These are phyloP conservation scores for Rhododendron griersonianum DNA, from an alignment of 148 eudicot genomes.

Conservation along the genomic window DNA sequence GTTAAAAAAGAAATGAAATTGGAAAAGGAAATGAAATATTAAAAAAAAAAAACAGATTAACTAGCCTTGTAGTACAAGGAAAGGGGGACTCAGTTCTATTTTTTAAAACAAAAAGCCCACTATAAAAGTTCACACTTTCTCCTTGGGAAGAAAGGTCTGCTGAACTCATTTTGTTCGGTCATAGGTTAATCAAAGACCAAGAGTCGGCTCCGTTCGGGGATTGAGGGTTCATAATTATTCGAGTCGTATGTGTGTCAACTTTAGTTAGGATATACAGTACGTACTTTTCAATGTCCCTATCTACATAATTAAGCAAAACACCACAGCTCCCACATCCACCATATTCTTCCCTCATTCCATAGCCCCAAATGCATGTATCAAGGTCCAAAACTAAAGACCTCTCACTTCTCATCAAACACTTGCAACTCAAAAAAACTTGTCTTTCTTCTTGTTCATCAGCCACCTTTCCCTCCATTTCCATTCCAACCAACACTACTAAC, in stretches of 20 bases:
- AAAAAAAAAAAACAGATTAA: too few relatives aligned
- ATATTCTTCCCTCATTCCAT: not conserved
- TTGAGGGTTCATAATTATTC: not conserved
- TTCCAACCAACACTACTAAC: not conserved
- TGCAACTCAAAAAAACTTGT: not conserved
- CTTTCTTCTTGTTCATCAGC: slow-evolving; percentile 15
- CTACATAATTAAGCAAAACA: not conserved
- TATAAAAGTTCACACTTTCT: too few relatives aligned
- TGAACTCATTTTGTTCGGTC: too few relatives aligned
- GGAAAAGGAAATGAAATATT: too few relatives aligned
- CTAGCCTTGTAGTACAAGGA: too few relatives aligned
- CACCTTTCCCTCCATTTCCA: slow-evolving; percentile 25
- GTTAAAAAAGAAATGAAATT: too few relatives aligned
- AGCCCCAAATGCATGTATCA: slow-evolving; percentile 15
- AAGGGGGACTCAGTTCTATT: too few relatives aligned
- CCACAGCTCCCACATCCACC: not conserved
- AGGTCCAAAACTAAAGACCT: slow-evolving; percentile 1
- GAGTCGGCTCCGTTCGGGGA: too few relatives aligned
- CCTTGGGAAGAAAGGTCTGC: too few relatives aligned
- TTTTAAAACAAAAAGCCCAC: slow-evolving; percentile 21
- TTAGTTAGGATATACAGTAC: not conserved
- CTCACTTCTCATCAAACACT: not conserved
- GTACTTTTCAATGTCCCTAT: too few relatives aligned
- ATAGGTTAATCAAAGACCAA: too few relatives aligned
- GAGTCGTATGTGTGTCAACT: not conserved